phyloP scores from a whole-genome alignment of 2,329 filamentous ascomycete species.

The Diaporthe ampelina region DNA sequence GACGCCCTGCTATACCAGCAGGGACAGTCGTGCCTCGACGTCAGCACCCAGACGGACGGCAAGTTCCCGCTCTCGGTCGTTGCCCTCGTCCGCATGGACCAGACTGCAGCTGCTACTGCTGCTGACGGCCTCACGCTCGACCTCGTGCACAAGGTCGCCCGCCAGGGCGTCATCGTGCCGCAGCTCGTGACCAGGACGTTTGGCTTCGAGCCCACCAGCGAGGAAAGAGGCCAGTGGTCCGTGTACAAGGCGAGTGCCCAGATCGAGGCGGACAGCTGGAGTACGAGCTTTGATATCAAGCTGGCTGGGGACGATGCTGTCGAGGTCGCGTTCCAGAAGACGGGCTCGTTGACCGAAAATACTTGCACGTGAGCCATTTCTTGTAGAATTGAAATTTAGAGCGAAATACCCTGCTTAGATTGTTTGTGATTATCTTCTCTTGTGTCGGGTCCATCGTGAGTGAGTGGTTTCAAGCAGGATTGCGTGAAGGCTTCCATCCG shows the following conservation, averaged over 20 bases:
- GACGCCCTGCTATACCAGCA: conserved; percentile 21
- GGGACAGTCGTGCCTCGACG: conserved; percentile 9
- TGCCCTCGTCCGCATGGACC: conserved; percentile 15
- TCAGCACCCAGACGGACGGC: conserved; percentile 7
- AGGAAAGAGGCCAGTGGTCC: conserved; percentile 3
- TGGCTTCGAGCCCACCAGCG: not conserved
- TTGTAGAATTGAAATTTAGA: not conserved
- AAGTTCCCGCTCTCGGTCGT: conserved; percentile 12
- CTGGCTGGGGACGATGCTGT: conserved; percentile 4
- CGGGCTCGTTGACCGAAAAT: not conserved
- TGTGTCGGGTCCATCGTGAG: too few relatives aligned
- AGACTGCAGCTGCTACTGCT: not conserved
- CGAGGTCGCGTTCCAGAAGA: conserved; percentile 26
- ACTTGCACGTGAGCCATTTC: not conserved
- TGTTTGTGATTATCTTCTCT: too few relatives aligned
- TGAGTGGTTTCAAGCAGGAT: too few relatives aligned
- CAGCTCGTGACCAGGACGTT: conserved; percentile 7
- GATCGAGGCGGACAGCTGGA: conserved; percentile 17
- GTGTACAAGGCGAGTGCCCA: conserved; percentile 7
- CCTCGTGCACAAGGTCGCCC: conserved; percentile 17
- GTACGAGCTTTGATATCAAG: conserved; percentile 25
- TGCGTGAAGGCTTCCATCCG: too few relatives aligned
- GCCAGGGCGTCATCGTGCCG: conserved; percentile 22
- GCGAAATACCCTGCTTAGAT: not conserved
- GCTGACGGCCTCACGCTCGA: conserved; percentile 5